Evolutionary conservation across 768 basidiomycete genomes (phyloP).

Genomic region (Podaxis sp.): DNA sequence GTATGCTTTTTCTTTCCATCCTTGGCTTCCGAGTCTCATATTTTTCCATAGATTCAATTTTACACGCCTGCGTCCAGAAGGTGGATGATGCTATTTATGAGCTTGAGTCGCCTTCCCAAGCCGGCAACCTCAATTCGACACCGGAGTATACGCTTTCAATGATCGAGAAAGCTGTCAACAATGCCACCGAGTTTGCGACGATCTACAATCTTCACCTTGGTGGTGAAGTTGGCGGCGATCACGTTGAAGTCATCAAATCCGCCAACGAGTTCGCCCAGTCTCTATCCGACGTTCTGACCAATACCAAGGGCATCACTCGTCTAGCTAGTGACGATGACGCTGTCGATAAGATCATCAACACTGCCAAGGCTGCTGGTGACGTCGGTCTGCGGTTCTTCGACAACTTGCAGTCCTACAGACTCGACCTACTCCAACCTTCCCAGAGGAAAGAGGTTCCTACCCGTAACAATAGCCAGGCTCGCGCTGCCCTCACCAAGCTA

Average conservation of each 20-base stretch:
- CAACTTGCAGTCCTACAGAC: slow-evolving; percentile 93
- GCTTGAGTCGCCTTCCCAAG: slow-evolving; percentile 92
- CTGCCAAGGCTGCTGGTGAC: slow-evolving; percentile 86
- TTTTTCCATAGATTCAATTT: slow-evolving; percentile 77
- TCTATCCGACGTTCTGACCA: slow-evolving; percentile 86
- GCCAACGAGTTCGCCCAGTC: slow-evolving; percentile 97
- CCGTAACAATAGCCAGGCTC: slow-evolving; percentile 85
- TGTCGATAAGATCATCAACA: slow-evolving; percentile 81
- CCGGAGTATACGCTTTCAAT: slow-evolving; percentile 98
- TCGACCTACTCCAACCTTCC: slow-evolving; percentile 71
- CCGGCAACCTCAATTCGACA: slow-evolving; percentile 95
- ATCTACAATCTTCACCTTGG: slow-evolving; percentile 89
- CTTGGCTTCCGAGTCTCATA: slow-evolving; percentile 14
- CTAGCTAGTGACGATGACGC: slow-evolving; percentile 89
- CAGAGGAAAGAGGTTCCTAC: slow-evolving; percentile 86
- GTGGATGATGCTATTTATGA: slow-evolving; percentile 98
- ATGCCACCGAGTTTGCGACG: slow-evolving; percentile 94
- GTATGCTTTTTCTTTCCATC: slow-evolving; percentile 33
- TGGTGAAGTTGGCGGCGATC: slow-evolving; percentile 85
- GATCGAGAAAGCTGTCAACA: slow-evolving; percentile 95
- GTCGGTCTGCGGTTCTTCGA: slow-evolving; percentile 90
- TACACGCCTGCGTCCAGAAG: slow-evolving; percentile 95
- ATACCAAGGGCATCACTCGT: slow-evolving; percentile 94
- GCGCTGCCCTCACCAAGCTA: slow-evolving; percentile 77
- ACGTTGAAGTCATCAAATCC: slow-evolving; percentile 97